phyloP scores from a whole-genome alignment of 2,329 filamentous ascomycete species.

The Huntiella abstrusa region DNA sequence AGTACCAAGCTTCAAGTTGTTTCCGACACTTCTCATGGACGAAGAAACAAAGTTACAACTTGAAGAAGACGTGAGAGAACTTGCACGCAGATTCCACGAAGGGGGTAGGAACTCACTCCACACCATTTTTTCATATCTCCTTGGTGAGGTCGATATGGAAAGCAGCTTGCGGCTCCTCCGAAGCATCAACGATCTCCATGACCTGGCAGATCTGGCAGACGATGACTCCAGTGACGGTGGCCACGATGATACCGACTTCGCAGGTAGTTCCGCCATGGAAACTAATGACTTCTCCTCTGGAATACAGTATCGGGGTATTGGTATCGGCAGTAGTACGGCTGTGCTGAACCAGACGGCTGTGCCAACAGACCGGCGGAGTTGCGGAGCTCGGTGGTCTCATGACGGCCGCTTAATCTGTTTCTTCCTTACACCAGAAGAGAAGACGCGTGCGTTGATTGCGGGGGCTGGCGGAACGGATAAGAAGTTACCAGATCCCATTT shows the following conservation, averaged over 20 bases:
- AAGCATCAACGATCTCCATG: conserved; percentile 26
- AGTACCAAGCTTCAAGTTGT: conserved; percentile 39
- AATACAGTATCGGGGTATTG: background rate
- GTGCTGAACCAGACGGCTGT: conserved; percentile 32
- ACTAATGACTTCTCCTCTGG: conserved; percentile 14
- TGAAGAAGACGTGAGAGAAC: conserved; percentile 19
- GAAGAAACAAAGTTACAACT: conserved; percentile 30
- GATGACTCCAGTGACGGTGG: conserved; percentile 34
- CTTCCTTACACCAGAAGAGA: conserved; percentile 49
- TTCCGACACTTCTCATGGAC: conserved; percentile 43
- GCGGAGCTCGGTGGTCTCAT: conserved; percentile 41
- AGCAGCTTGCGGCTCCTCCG: conserved; percentile 43
- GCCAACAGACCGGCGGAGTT: conserved; percentile 37
- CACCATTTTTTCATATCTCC: conserved; percentile 40
- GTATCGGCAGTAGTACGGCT: conserved; percentile 18
- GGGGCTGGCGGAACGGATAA: conserved; percentile 15
- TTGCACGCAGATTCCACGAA: conserved; percentile 35
- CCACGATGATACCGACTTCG: conserved; percentile 21
- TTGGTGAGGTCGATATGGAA: conserved; percentile 43
- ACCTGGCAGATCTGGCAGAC: conserved; percentile 41
- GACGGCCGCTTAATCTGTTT: conserved; percentile 48
- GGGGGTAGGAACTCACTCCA: conserved; percentile 43
- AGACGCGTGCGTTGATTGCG: conserved; percentile 24
- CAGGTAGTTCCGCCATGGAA: conserved; percentile 37
- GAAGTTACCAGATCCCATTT: conserved; percentile 34